Evolutionary conservation across 768 basidiomycete species (phyloP).

Genomic region (Auricularia sp.): DNA sequence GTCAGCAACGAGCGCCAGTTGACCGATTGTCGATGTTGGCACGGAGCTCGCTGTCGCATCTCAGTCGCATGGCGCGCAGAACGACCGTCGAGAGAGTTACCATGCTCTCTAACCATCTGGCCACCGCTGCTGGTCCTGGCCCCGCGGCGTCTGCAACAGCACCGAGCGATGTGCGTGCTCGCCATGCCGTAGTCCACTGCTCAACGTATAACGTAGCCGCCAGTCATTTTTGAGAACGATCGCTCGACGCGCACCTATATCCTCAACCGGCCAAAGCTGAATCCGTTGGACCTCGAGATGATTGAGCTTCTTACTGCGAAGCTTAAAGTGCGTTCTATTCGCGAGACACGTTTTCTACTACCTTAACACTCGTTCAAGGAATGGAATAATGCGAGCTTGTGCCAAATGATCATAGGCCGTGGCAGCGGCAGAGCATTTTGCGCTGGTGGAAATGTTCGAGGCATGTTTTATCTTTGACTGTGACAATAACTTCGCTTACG

Average conservation of each 20-base stretch:
- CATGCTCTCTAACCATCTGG: background rate
- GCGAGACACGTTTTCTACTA: background rate
- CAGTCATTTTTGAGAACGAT: constrained; percentile 62
- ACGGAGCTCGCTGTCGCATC: background rate
- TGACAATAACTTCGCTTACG: background rate
- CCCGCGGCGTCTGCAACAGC: background rate
- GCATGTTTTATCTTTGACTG: constrained; percentile 38
- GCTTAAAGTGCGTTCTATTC: constrained; percentile 49
- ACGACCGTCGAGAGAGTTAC: background rate
- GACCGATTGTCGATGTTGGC: background rate
- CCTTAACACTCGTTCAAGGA: constrained; percentile 32
- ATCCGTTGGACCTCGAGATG: constrained; percentile 76
- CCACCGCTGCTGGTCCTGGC: background rate
- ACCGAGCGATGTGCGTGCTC: background rate
- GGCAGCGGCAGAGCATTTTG: constrained; percentile 77
- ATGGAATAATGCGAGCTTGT: constrained; percentile 64
- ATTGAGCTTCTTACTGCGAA: constrained; percentile 57
- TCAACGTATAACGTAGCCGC: constrained; percentile 14
- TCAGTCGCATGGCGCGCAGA: background rate
- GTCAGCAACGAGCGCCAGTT: background rate
- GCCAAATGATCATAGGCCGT: constrained; percentile 60
- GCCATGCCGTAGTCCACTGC: too few relatives aligned
- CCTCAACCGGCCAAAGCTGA: constrained; percentile 79
- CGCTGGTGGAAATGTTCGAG: constrained; percentile 86
- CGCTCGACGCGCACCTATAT: constrained; percentile 54